Evolutionary conservation across 2,329 filamentous ascomycete genomes (phyloP).

Genomic region (Exophiala sideris): DNA sequence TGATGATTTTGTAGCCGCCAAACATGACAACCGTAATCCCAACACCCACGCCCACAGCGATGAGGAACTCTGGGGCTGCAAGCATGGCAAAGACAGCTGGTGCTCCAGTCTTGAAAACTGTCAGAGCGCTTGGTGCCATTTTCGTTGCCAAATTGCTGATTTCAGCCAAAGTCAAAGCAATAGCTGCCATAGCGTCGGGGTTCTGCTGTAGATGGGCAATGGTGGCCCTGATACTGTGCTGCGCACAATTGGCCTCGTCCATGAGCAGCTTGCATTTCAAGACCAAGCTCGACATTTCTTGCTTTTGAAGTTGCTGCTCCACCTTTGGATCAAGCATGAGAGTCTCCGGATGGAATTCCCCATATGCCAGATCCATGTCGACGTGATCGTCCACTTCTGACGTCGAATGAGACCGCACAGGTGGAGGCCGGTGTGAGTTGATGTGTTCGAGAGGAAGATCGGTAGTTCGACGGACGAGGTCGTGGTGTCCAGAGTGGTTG

Average conservation of each 20-base stretch:
- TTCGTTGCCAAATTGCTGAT: constrained; percentile 78
- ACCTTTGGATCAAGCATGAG: constrained; percentile 43
- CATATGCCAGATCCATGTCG: constrained; percentile 91
- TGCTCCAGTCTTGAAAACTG: constrained; percentile 72
- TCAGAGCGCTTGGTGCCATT: constrained; percentile 76
- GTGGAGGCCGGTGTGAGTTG: constrained; percentile 13
- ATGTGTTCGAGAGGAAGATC: constrained; percentile 21
- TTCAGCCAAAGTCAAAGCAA: constrained; percentile 88
- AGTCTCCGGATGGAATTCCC: constrained; percentile 68
- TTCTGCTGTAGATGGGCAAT: constrained; percentile 77
- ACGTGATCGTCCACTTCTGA: constrained; percentile 49
- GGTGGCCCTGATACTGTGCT: constrained; percentile 76
- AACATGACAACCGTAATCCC: constrained; percentile 95
- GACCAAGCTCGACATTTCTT: constrained; percentile 65
- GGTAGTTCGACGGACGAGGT: constrained; percentile 26
- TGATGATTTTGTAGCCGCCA: constrained; percentile 95
- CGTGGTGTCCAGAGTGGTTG: constrained; percentile 5
- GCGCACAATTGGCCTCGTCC: constrained; percentile 83
- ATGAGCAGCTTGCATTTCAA: constrained; percentile 71
- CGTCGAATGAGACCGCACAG: constrained; percentile 23
- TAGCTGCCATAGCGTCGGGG: constrained; percentile 88
- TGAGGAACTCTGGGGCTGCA: constrained; percentile 87
- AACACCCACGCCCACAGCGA: constrained; percentile 81
- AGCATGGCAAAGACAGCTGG: constrained; percentile 84
- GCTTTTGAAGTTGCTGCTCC: constrained; percentile 43